Percentiles rank a stretch among this genome's conserved stretches.
phyloP scores from a whole-genome alignment of 371 early-diverging fungal genomes.

The Lichtheimia hyalospora region DNA sequence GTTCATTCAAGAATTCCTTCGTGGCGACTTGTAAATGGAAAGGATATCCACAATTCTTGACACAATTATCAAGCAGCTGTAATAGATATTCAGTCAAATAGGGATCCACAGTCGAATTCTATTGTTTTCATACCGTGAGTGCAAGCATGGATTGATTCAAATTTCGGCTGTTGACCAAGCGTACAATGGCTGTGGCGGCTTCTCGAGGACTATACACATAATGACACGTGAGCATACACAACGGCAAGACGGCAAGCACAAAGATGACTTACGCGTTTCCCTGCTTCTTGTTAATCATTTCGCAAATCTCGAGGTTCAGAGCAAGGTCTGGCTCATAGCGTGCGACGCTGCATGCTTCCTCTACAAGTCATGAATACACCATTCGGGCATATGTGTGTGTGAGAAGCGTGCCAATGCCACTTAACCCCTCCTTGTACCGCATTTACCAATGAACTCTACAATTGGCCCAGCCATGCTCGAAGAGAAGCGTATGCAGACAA shows the following conservation, averaged over 20 bases:
- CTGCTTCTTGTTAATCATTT: constrained; percentile 84
- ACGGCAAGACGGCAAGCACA: not conserved
- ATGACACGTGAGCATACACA: not conserved
- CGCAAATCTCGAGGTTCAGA: constrained; percentile 90
- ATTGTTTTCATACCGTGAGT: constrained; percentile 58
- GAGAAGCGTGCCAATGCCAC: too few species aligned
- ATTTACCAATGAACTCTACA: constrained; percentile 26
- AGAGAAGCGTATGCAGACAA: too few species aligned
- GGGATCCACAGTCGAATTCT: not conserved
- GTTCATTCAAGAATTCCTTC: constrained; percentile 95
- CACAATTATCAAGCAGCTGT: constrained; percentile 91
- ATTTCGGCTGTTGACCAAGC: constrained; percentile 77
- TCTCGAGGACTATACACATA: constrained; percentile 73
- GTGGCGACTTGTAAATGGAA: constrained; percentile 94
- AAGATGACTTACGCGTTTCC: constrained; percentile 67
- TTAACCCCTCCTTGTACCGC: too few species aligned
- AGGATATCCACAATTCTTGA: constrained; percentile 97
- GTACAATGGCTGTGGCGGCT: constrained; percentile 82
- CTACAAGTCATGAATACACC: constrained; percentile 21
- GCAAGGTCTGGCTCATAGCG: constrained; percentile 76
- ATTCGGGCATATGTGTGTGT: not conserved
- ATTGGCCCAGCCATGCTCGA: constrained; percentile 20
- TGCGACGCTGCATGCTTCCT: constrained; percentile 74
- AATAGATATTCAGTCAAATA: not conserved
- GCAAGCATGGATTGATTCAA: constrained; percentile 76